Base-by-base conservation (phyloP, 1,284 basidiomycete species). In the Exobasidium cylindrosporum region DNA sequence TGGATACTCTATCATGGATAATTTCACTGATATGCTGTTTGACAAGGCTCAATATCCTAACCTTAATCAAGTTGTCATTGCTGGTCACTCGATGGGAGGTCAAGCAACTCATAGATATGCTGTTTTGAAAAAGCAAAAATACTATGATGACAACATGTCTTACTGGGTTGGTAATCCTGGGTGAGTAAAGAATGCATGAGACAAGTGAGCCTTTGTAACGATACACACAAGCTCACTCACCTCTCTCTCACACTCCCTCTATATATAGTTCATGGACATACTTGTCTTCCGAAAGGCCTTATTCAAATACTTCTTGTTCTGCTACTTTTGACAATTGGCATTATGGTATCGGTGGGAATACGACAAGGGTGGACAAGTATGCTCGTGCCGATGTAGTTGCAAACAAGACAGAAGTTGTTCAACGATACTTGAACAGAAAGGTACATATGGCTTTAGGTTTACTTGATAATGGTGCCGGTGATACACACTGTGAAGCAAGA, bases 161-260 rank as follows among this genome's bases (percentile, higher is more conserved):
- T 78, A 64, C 45, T 78, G 74, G 74, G 46, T 77, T 21, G 76
- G 72, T 26, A 77, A 78, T 43, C 76, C 76, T 2, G 75, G 74
- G 30, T 26, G 35, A 40, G 35, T 40, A 17, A 40, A n/a, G n/a
- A n/a, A n/a, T n/a, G 35, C 35, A 17, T 40, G 35, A 10, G 7
- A 17, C n/a, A n/a, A n/a, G n/a, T n/a, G n/a, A n/a, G n/a, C n/a
- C n/a, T n/a, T n/a, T n/a, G n/a, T n/a, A n/a, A n/a, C n/a, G n/a
- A n/a, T n/a, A n/a, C n/a, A n/a, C n/a, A n/a, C n/a, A n/a, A n/a
- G n/a, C n/a, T n/a, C n/a, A n/a, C n/a, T n/a, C n/a, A n/a, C n/a
- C n/a, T n/a, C 17, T 17, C 35, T 17, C 17, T 40, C 35, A 40
- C 35, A 10, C 17, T 40, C 35, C 35, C 35, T 17, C 35, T 17